Base-by-base conservation (phyloP, 306 rosid species). In the Oemleria cerasiformis region DNA sequence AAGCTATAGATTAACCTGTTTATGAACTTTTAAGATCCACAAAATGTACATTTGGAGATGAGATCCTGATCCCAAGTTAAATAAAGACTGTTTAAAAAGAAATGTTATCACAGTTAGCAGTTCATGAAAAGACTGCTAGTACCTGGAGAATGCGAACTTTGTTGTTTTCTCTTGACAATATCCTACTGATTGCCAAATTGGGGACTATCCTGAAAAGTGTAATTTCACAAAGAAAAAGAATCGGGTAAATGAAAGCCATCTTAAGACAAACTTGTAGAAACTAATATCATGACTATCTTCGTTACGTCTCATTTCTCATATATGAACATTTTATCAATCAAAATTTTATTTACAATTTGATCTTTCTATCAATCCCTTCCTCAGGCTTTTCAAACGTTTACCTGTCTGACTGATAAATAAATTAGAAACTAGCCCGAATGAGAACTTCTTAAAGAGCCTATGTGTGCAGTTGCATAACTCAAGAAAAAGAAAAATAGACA, bases 71-170 rank as follows among this genome's bases (percentile, higher is more conserved):
- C 62, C 62, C 42, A 16, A 51, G 12, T 19, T 51, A 17, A 34
- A 40, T 14, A 67, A 59, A 7, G 59, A 58, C 41, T 21, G 25
- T 63, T 63, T 39, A 49, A 23, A 45, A 47, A 50, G 36, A 57
- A 5, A 5, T 60, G 41, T 50, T 25, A 19, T 21, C 66, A 16
- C 20, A 41, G 21, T 59, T 41, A 7, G 43, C 49, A 51, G 17
- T 67, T 44, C 8, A 20, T 11, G 62, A 19, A 50, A 17, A 34
- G 41, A 40, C 48, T 43, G 13, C 19, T 72, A 71, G 56, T 80
- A 94, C 98, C 98, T 94, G 98, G 77, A 94, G 87, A 82, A 94
- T 89, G 76, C 97, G 96, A 74, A 94, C 98, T 82, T 88, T 94
- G 79, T 89, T 89, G 87, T 88, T 94, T 75, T 94, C 98, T 59